Evolutionary conservation across 495 filamentous ascomycete species (phyloP).

Genomic region (Patellaria atrata): DNA sequence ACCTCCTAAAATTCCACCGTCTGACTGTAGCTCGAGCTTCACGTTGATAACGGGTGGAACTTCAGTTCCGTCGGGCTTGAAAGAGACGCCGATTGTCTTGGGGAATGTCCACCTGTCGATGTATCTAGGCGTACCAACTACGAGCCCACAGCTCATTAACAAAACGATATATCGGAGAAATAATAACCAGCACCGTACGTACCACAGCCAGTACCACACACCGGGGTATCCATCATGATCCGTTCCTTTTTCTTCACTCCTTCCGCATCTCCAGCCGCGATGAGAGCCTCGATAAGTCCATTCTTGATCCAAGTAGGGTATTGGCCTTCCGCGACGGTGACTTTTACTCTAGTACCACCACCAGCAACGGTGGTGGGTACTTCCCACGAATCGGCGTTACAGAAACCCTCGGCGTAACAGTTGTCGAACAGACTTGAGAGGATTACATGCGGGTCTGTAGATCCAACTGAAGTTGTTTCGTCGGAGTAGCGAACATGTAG

Average conservation of each 20-base stretch:
- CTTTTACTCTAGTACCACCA: background rate
- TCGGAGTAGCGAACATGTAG: background rate
- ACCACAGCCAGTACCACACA: conserved; percentile 1
- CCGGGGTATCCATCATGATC: background rate
- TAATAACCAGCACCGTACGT: no score
- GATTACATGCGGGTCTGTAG: background rate
- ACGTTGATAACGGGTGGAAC: no score
- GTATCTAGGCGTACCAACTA: no score
- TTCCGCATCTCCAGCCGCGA: background rate
- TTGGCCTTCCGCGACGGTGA: conserved; percentile 1
- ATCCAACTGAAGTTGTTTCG: background rate
- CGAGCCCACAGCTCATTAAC: no score
- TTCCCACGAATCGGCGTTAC: conserved; percentile 1
- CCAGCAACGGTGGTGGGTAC: background rate
- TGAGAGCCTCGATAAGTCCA: background rate
- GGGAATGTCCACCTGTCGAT: no score
- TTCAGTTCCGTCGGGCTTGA: no score
- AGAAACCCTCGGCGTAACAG: conserved; percentile 3
- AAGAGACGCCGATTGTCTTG: no score
- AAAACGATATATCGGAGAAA: no score
- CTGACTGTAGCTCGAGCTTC: no score
- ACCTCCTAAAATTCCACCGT: no score
- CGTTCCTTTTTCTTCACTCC: background rate
- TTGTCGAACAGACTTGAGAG: conserved; percentile 1
- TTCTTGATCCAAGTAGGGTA: conserved; percentile 3